Base-by-base conservation (phyloP, 805 yeast species). In the Candida argentea region DNA sequence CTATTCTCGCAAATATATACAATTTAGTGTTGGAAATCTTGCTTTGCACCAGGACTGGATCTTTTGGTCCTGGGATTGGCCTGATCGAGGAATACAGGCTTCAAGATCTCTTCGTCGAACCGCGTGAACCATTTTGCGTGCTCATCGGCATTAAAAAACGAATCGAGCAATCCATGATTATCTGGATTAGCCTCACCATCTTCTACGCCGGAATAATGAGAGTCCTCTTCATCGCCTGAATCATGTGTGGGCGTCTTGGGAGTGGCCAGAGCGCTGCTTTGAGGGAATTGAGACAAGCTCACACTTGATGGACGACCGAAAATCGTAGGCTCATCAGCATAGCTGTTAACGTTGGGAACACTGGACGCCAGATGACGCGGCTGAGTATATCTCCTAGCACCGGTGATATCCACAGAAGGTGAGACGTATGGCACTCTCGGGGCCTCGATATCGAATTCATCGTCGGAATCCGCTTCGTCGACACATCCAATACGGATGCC, bases 371-470 rank as follows among this genome's bases (percentile, higher is more conserved):
- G 25, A 9, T 36, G 38, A 11, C 33, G 35, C 12, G 43, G 35
- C 11, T n/a, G n/a, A 18, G 29, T 36, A 28, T 24, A 43, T 26
- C 55, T 39, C 25, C 59, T 42, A 31, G 30, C 47, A 4, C 56
- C 55, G 31, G 48, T 29, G 10, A 35, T 26, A 13, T 40, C 19
- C 9, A 28, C 36, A 23, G 40, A 29, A 5, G 34, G 38, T 8
- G 26, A 29, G 26, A 24, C 35, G 13, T 27, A 37, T n/a, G 48
- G 58, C 35, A 61, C 40, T 33, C 63, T 48, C 29, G 82, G 65
- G 21, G 83, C 81, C 54, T 87, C 96, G 26, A 86, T 79, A 47
- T 89, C 96, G 50, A 89, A 89, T 50, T 91, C 98, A 46, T 91
- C 97, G 53, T 91, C 98, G 28, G 85, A 74, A 22, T 76, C 87